Conservation (phyloP, 768 basidiomycete species). For the Guyanaporus albipodus region DNA sequence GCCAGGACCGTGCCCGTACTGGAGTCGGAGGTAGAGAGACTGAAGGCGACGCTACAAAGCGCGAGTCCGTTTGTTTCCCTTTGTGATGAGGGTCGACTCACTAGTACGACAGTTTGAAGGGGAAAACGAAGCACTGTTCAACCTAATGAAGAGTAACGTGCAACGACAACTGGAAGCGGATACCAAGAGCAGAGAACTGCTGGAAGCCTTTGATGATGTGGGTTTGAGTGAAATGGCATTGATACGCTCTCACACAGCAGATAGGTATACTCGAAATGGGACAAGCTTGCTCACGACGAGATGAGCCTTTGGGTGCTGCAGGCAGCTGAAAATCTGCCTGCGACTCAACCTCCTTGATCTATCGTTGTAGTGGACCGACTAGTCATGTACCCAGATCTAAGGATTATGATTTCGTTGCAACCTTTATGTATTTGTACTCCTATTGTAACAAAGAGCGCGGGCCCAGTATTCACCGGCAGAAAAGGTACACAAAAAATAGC, state of each 20-base stretch:
- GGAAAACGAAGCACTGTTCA: slow-evolving; percentile 47
- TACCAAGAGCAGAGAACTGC: slow-evolving; percentile 40
- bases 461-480: no score
- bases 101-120: slow-evolving; percentile 46
- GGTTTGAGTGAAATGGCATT: slow-evolving; percentile 8
- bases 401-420: no score
- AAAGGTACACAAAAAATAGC: slow-evolving; percentile 14
- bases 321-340: slow-evolving; percentile 34
- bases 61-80: slow-evolving; percentile 22
- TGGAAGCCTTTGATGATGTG: slow-evolving; percentile 56
- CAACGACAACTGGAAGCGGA: slow-evolving; percentile 44
- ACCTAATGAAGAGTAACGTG: slow-evolving; percentile 47
- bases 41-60: slow-evolving; percentile 36
- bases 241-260: slow-evolving; percentile 6
- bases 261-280: slow-evolving; percentile 51
- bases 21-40: slow-evolving; percentile 37
- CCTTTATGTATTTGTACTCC: no score
- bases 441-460: no score
- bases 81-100: background rate
- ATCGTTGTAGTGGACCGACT: no score
- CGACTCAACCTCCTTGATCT: slow-evolving; percentile 24
- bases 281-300: slow-evolving; percentile 55
- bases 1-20: slow-evolving; percentile 63
- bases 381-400: no score
- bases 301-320: slow-evolving; percentile 48